Evolutionary conservation across 1,284 basidiomycete species (phyloP).

Genomic region (Dichomitus squalens): DNA sequence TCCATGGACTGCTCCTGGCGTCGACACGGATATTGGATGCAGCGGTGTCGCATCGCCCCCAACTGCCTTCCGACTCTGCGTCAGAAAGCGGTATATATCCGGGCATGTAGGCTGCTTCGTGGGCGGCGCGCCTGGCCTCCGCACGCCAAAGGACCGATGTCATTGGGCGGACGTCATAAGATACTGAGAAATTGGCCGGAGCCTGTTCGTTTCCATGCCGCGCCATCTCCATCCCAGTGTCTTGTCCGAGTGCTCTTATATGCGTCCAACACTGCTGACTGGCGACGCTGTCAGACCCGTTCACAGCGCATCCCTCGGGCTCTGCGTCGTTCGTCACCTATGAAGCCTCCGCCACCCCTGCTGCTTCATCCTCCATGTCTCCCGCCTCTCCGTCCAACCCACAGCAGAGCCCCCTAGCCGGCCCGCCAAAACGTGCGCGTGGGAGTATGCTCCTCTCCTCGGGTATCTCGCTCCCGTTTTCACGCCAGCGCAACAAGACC

Average conservation of each 20-base stretch:
- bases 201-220: constrained; percentile 9
- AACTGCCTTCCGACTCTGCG: neutral
- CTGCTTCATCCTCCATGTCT: constrained; percentile 12
- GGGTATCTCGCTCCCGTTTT: constrained; percentile 21
- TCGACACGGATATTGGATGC: neutral
- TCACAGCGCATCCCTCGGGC: constrained; percentile 32
- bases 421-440: constrained; percentile 26
- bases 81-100: too few species aligned
- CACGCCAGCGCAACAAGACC: constrained; percentile 46
- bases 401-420: constrained; percentile 7
- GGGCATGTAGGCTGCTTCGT: too few species aligned
- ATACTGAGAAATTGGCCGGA: neutral
- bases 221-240: constrained; percentile 7
- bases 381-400: constrained; percentile 15
- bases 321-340: constrained; percentile 34
- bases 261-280: constrained; percentile 13
- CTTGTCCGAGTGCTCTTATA: constrained; percentile 10
- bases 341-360: constrained; percentile 19
- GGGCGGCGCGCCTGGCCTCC: constrained; percentile 12
- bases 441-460: constrained; percentile 25
- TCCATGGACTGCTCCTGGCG: neutral
- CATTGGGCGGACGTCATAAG: constrained; percentile 11
- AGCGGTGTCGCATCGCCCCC: neutral
- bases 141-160: constrained; percentile 9
- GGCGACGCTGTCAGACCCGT: constrained; percentile 28